Percentiles rank a stretch among this genome's conserved stretches.
Evolutionary conservation across 2,329 filamentous ascomycete genomes (phyloP).

Genomic region (Xylaria multiplex): DNA sequence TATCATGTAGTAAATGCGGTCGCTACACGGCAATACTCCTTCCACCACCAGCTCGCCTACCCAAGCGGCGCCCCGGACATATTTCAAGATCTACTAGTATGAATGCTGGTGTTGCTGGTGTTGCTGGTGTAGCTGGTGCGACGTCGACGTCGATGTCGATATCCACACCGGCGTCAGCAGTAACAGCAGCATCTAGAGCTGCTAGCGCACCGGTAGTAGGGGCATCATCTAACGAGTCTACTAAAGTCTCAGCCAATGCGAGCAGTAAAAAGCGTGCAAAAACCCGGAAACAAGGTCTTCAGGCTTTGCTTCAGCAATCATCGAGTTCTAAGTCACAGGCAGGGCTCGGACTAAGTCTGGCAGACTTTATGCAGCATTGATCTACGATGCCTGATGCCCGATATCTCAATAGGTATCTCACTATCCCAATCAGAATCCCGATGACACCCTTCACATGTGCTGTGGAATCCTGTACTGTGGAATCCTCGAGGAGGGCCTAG

Average conservation of each 20-base stretch:
- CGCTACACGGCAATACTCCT: conserved; percentile 56
- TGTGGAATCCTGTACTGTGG: conserved; percentile 28
- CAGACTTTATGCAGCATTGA: conserved; percentile 63
- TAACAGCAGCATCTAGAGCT: neutral
- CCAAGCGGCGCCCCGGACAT: conserved; percentile 43
- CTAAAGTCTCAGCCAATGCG: conserved; percentile 58
- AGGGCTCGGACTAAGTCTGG: conserved; percentile 61
- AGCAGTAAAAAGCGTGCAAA: conserved; percentile 74
- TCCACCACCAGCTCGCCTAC: conserved; percentile 50
- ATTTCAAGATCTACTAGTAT: conserved; percentile 35
- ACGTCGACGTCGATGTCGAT: neutral
- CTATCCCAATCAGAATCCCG: too few relatives aligned
- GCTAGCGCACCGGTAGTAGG: conserved; percentile 13
- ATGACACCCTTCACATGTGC: neutral
- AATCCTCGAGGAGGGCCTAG: conserved; percentile 27
- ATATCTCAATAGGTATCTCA: neutral
- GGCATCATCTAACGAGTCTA: conserved; percentile 45
- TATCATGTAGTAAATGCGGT: conserved; percentile 59
- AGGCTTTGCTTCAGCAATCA: conserved; percentile 68
- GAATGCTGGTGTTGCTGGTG: conserved; percentile 14
- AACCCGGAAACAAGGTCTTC: conserved; percentile 71
- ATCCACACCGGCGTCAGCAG: neutral
- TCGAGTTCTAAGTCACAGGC: conserved; percentile 49
- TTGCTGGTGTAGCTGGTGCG: neutral
- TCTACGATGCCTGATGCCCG: neutral